Base-by-base conservation (phyloP, 331 rosid species). In the Malus hybrid region DNA sequence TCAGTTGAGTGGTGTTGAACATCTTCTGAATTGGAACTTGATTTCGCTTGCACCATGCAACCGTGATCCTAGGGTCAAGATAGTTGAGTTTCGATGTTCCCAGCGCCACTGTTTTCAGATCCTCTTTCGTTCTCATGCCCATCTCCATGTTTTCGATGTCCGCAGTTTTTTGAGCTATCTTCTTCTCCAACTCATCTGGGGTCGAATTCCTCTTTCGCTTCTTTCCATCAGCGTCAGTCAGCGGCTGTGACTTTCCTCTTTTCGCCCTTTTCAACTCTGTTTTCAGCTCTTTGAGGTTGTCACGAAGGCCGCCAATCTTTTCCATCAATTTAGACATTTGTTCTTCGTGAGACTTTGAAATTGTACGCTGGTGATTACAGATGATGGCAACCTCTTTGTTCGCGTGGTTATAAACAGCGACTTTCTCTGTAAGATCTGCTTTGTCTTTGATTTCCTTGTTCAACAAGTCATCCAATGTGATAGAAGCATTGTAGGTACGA, bases 301-400 rank as follows among this genome's bases (percentile, higher is more conserved):
- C 98, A 96, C 88, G 81, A 71, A 93, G 96, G 79, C 90, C 96
- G 33, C 83, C 83, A 77, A 88, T 84, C 82, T 93, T 93, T 73
- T 91, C 94, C 65, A 10, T 83, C 79, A 93, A 83, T 83, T 65
- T 91, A 10, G 92, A 78, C 91, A 93, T 93, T 66, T 93, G 97
- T 19, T 93, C 86, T 71, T 60, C 76, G 24, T 93, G 98, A 64
- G 97, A 84, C 83, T 93, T 93, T 20, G 98, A 91, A 57, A 93
- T 90, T 50, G 89, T 90, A n/a, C 96, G 92, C 63, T 93, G 97
- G 87, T 93, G 97, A 80, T 93, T 93, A 87, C 98, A 93, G 64
- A 93, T 93, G 73, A 93, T 91, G 33, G 97, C 97, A 79, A 93
- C 98, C 99, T 94, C 87, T 87, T 94, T 94, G 87, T 94, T 94